Evolutionary conservation across 208 protist species (phyloP).

Genomic region (Trypanosoma melophagium): DNA sequence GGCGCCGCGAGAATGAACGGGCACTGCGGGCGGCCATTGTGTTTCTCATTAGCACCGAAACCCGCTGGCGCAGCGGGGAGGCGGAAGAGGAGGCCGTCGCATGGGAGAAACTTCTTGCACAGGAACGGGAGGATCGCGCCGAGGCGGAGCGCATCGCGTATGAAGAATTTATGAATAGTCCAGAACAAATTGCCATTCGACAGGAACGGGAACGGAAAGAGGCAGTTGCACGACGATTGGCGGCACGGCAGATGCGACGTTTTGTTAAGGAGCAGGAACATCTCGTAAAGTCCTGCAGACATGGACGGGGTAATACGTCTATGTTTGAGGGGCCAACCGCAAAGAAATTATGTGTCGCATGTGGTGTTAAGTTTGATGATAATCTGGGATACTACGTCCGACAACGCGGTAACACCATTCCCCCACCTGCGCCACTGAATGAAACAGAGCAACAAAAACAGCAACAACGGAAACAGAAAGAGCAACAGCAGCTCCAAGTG

Average conservation of each 20-base stretch:
- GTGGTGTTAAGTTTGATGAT: slow-evolving; percentile 71
- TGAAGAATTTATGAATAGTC: slow-evolving; percentile 70
- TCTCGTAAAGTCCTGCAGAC: slow-evolving; percentile 61
- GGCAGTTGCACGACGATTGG: slow-evolving; percentile 26
- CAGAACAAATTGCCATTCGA: slow-evolving; percentile 70
- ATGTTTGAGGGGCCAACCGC: slow-evolving; percentile 52
- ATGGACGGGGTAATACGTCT: slow-evolving; percentile 51
- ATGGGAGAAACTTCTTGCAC: slow-evolving; percentile 21
- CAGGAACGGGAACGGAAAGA: slow-evolving; percentile 48
- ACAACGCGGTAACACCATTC: slow-evolving; percentile 35
- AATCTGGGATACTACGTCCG: slow-evolving; percentile 63
- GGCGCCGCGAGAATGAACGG: slow-evolving; percentile 21
- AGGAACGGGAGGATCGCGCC: slow-evolving; percentile 29
- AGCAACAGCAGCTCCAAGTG: neutral
- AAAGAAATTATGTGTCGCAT: slow-evolving; percentile 54
- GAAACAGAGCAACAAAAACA: neutral
- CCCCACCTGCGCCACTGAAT: slow-evolving; percentile 15
- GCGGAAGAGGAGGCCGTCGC: slow-evolving; percentile 32
- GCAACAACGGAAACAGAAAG: neutral
- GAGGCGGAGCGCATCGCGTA: slow-evolving; percentile 59
- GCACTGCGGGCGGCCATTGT: slow-evolving; percentile 48
- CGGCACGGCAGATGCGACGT: slow-evolving; percentile 34
- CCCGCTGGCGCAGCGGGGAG: slow-evolving; percentile 29
- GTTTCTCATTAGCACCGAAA: slow-evolving; percentile 52
- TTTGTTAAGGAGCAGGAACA: slow-evolving; percentile 52